Evolutionary conservation across 176 grass and related monocot genomes (phyloP).

Genomic region (Cocos nucifera): DNA sequence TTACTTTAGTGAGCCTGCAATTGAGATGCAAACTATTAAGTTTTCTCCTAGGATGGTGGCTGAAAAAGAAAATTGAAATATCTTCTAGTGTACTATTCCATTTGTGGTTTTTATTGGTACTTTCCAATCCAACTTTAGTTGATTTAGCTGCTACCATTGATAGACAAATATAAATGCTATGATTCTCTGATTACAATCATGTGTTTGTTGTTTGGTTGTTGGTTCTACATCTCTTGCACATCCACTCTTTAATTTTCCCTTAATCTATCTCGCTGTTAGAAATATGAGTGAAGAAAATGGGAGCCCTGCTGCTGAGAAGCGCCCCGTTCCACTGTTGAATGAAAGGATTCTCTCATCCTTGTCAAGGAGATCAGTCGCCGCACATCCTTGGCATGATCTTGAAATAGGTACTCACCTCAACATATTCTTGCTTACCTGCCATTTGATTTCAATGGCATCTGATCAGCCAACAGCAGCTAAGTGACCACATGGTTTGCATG

Average conservation of each 20-base stretch:
- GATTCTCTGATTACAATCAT: no score
- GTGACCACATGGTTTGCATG: background rate
- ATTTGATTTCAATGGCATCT: no score
- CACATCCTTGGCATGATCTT: conserved; percentile 4
- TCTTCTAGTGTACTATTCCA: no score
- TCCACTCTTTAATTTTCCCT: background rate
- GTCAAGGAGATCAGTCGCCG: background rate
- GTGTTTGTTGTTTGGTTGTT: no score
- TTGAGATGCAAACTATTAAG: no score
- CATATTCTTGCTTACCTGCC: background rate
- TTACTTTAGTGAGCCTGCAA: no score
- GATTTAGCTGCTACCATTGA: no score
- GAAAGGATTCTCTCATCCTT: conserved; percentile 2
- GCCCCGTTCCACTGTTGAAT: background rate
- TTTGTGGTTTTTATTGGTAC: no score
- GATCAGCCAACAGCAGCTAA: background rate
- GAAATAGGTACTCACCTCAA: background rate
- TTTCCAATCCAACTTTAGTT: no score
- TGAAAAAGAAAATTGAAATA: no score
- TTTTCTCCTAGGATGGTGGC: no score
- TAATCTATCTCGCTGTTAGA: background rate
- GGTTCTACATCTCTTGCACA: background rate
- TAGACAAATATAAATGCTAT: no score
- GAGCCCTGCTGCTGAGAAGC: background rate
- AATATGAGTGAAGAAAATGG: background rate